Evolutionary conservation across 495 filamentous ascomycete species (phyloP), one percentile per base, ranked within the genome.

Genomic region (Aspergillus bridgeri): DNA sequence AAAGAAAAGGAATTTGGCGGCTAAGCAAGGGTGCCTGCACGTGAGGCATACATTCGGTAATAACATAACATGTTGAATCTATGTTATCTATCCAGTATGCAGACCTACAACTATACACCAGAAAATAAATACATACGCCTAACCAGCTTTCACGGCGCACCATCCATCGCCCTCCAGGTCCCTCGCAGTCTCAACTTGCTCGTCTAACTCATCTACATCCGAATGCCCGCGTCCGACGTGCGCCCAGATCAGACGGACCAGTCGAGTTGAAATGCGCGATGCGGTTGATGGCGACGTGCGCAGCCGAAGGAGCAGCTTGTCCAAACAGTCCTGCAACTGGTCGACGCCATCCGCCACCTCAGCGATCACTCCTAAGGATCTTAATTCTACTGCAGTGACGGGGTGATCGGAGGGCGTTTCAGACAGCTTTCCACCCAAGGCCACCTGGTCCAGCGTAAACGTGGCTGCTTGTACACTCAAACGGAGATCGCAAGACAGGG

Each of bases 401-500:
- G 60, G 29, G 2, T 71, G 60, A 7, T 68, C 66, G 1, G 71
- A 69, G 2, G 74, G 54, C 62, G 71, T 74, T 25, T 52, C 69
- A 68, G 8, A 63, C 49, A 8, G 66, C 8, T 15, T 67, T 66
- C 62, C 56, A 66, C 59, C 72, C 71, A 73, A 59, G 25, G 69
- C 71, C 1, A 65, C 68, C 33, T 75, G 72, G 33, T 62, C 70
- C 1, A 75, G 61, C 1, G 66, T 74, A 11, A 74, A 61, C 0
- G 56, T 61, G 0, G 74, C 69, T 0, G 44, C 45, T 2, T 52
- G 48, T 0, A 52, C 50, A 19, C 57, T 58, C 6, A 73, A 46
- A 18, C 74, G 66, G 4, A 75, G 58, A 43, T 76, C 72, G 47
- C 72, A 76, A 5, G 65, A 63, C 51, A 75, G 73, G 0, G 68